Evolutionary conservation across 371 early-diverging fungal species (phyloP), one percentile per base, ranked within the genome.

Genomic region (Mucor saturninus): DNA sequence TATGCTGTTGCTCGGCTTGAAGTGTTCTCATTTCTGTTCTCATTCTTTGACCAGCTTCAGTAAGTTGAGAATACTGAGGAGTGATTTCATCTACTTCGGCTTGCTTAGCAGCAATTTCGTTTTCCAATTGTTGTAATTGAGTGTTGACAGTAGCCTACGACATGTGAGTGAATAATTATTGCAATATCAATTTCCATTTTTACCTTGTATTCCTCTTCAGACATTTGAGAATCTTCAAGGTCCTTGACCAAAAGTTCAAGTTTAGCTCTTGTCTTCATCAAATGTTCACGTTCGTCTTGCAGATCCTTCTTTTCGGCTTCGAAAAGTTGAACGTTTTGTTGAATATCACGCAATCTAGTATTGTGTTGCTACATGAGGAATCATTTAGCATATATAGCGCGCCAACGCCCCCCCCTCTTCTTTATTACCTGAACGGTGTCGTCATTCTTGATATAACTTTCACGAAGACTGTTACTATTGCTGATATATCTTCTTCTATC

Each of bases 71-170:
- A 65, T 81, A 85, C 26, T 77, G 68, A 32, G 92, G 92, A 15
- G 73, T 56, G 21, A 84, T 66, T 26, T 74, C 59, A 5, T 71
- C 75, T 7, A 91, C 81, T 57, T 84, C 84, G 37, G 56, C 48
- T 66, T 85, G 86, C 59, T 82, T 89, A 21, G 69, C 71, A 15
- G 46, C 61, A 38, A 95, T 86, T 56, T 92, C 88, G 30, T 70
- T 49, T 52, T 88, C 84, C 39, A 87, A 55, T 8, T 68, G 65
- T 51, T 64, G 61, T 48, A 83, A 69, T 31, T 90, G 87, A 13
- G 56, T 55, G 2, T 72, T 64, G 55, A 77, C 65, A 45, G 68
- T 71, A 39, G 61, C 64, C 74, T 35, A 8, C 35, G 8, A 35
- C 35, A 35, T 35, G 35, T 35, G 35, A 35, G 35, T 79, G 21